phyloP scores from a whole-genome alignment of 352 stramenopile species.

The Pythium phragmiticola region DNA sequence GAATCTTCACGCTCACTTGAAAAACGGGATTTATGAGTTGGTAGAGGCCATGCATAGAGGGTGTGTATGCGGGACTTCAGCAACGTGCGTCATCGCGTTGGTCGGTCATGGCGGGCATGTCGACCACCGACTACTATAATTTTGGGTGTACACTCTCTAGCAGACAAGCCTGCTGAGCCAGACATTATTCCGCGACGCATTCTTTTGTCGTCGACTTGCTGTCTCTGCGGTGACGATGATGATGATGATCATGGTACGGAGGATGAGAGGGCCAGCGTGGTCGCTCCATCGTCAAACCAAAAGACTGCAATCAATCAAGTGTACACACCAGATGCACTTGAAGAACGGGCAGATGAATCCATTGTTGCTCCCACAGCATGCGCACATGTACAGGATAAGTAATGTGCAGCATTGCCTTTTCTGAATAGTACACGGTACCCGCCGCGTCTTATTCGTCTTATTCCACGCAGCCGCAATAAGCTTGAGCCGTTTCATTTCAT shows the following conservation, averaged over 20 bases:
- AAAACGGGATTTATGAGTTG: constrained; percentile 12
- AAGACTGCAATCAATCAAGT: not conserved
- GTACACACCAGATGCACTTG: constrained; percentile 1
- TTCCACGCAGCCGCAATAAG: not conserved
- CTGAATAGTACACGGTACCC: too few relatives aligned
- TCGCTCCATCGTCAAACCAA: constrained; percentile 6
- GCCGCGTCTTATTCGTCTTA: not conserved
- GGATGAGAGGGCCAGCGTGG: constrained; percentile 2
- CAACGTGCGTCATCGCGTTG: not conserved
- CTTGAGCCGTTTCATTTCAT: constrained; percentile 14
- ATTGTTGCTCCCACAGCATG: not conserved
- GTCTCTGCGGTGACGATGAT: not conserved
- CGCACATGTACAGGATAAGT: not conserved
- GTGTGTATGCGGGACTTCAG: not conserved
- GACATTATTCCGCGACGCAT: not conserved
- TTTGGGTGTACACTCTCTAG: not conserved
- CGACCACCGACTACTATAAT: not conserved
- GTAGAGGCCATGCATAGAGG: constrained; percentile 7
- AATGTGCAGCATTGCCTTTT: not conserved
- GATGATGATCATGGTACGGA: not conserved
- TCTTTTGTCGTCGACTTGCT: constrained; percentile 1
- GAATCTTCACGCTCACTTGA: not conserved
- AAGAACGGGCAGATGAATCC: constrained; percentile 4
- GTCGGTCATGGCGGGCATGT: not conserved
- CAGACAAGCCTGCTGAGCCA: constrained; percentile 1